Evolutionary conservation across 495 filamentous ascomycete genomes (phyloP), one percentile per base, ranked within the genome.

Genomic region (Aspergillus leporis): DNA sequence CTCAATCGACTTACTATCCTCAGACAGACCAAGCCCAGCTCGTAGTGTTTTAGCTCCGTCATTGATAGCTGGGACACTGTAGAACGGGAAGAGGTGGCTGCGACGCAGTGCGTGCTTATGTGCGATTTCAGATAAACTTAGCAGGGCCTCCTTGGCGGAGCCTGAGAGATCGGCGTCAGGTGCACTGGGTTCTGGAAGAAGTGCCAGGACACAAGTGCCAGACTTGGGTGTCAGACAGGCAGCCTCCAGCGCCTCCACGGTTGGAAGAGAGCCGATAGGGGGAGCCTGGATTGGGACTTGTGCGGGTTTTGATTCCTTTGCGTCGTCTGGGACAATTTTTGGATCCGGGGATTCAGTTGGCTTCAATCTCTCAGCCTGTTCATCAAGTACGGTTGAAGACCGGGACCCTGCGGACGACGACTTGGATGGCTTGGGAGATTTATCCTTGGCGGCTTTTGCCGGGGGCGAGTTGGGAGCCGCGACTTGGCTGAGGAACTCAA

Each of bases 131-230:
- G 91, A 83, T 5, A 97, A 72, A 52, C 80, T 85, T n/a, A 74
- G 66, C 10, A 96, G 75, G 0, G 84, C 90, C 56, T 74, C 66
- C 22, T 70, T 82, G 66, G 70, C 81, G 61, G 69, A 67, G 0
- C 70, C 68, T 6, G 76, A 61, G 32, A 74, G 62, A 13, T 73
- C 82, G 4, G 78, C 72, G 31, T 86, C 85, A 0, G 75, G 53
- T 23, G 79, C 76, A 28, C 77, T 72, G 28, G 75, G 57, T 4
- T 78, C 70, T 3, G 91, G 85, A 9, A 92, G 80, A 32, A 98
- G 81, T 4, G 87, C 90, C 9, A 99, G 82, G 14, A 99, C 83
- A 69, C 95, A 98, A 14, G 91, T 96, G 53, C 84, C 82, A 3
- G 92, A 87, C 68, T 91, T 92, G 16, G 82, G 73, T 13, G 80